Evolutionary conservation across 352 stramenopile species (phyloP).

Genomic region (Phytophthora citricola): DNA sequence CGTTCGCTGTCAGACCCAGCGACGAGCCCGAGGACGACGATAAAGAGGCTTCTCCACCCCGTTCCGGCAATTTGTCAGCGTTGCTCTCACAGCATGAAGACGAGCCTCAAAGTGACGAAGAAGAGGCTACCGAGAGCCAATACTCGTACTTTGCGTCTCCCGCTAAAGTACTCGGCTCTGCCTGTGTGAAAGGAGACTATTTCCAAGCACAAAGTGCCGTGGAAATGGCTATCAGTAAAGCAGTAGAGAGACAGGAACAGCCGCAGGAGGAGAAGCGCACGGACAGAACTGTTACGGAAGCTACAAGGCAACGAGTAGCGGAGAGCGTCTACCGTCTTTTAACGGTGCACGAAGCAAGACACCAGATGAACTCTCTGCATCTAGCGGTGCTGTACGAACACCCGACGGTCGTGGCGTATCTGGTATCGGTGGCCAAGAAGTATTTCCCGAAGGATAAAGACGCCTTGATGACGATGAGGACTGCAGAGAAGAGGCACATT

Average conservation of each 20-base stretch:
- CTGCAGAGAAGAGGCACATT: slow-evolving; percentile 23
- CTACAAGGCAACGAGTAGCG: slow-evolving; percentile 23
- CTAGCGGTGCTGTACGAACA: slow-evolving; percentile 83
- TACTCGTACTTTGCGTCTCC: slow-evolving; percentile 68
- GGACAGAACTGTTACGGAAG: slow-evolving; percentile 5
- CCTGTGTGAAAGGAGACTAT: slow-evolving; percentile 81
- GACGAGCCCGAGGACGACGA: slow-evolving; percentile 11
- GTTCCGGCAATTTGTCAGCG: slow-evolving; percentile 20
- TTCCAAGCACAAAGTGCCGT: slow-evolving; percentile 72
- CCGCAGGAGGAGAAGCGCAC: slow-evolving; percentile 26
- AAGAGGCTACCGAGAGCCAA: slow-evolving; percentile 36
- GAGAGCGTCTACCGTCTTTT: slow-evolving; percentile 58
- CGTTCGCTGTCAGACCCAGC: slow-evolving; percentile 32
- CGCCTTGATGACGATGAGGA: not conserved
- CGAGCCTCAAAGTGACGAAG: slow-evolving; percentile 31
- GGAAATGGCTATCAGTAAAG: slow-evolving; percentile 59
- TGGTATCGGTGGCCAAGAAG: slow-evolving; percentile 53
- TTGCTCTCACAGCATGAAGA: slow-evolving; percentile 29
- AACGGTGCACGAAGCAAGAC: slow-evolving; percentile 66
- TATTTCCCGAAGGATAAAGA: slow-evolving; percentile 42
- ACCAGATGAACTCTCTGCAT: slow-evolving; percentile 82
- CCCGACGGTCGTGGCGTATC: slow-evolving; percentile 61
- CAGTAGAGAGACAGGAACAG: slow-evolving; percentile 31
- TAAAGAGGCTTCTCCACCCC: slow-evolving; percentile 20
- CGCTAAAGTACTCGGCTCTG: slow-evolving; percentile 67